Conservation (phyloP, 169 alveolate species). For the Plasmodium sp. region DNA sequence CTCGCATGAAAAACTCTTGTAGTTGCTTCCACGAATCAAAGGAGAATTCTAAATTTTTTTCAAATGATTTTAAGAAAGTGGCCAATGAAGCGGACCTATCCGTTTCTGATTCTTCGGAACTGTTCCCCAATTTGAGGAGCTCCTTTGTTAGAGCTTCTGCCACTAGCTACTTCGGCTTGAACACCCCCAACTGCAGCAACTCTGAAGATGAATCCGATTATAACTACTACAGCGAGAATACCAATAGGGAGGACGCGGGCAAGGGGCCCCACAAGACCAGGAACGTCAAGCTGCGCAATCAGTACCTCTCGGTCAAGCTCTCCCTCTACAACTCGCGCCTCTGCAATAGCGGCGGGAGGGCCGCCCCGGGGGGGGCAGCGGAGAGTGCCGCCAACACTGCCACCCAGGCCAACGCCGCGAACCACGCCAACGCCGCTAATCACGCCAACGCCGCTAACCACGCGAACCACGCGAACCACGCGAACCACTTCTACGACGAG, state of each 20-base stretch:
- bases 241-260: background rate
- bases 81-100: conserved; percentile 23
- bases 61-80: conserved; percentile 20
- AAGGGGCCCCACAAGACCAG: background rate
- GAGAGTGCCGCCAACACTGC: too few relatives aligned
- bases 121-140: background rate
- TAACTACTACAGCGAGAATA: conserved; percentile 16
- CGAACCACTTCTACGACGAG: background rate
- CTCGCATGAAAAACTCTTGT: background rate
- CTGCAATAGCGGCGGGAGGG: conserved; percentile 2
- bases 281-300: background rate
- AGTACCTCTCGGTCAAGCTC: background rate
- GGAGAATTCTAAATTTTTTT: background rate
- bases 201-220: conserved; percentile 26
- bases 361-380: background rate
- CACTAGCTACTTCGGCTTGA: background rate
- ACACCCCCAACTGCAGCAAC: background rate
- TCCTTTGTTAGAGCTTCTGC: background rate
- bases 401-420: too few relatives aligned
- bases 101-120: conserved; percentile 20
- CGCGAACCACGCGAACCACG: too few relatives aligned
- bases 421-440: background rate
- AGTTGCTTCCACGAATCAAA: background rate
- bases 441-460: background rate
- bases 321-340: conserved; percentile 30